A percentile compares a stretch with the other conserved stretches of the same genome.
These are phyloP conservation scores for Ophiocordyceps camponoti-floridani DNA, from an alignment of 2,329 filamentous ascomycete genomes.

Conservation along the genomic window DNA sequence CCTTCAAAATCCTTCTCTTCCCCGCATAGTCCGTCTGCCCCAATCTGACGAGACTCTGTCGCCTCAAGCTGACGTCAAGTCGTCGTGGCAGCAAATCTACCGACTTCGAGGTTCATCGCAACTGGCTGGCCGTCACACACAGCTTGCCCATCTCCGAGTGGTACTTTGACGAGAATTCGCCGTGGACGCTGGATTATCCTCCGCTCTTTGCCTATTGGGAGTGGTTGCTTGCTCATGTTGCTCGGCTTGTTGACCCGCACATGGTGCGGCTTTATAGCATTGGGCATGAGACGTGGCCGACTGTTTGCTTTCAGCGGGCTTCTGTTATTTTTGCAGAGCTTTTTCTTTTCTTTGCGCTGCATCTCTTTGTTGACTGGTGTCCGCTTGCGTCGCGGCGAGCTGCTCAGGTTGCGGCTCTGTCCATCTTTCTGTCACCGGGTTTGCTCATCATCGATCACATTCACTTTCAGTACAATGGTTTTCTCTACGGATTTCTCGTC, in stretches of 20 bases:
- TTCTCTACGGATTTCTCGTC: slow-evolving; percentile 81
- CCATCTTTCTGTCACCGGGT: slow-evolving; percentile 78
- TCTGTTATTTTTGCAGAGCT: slow-evolving; percentile 78
- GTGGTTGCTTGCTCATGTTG: slow-evolving; percentile 73
- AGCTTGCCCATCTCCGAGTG: slow-evolving; percentile 74
- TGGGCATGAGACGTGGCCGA: slow-evolving; percentile 81
- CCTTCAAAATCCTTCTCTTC: slow-evolving; percentile 82
- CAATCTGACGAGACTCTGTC: background rate
- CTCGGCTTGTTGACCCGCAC: slow-evolving; percentile 55
- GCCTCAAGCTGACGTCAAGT: too few species aligned
- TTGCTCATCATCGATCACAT: slow-evolving; percentile 96
- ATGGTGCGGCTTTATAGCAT: slow-evolving; percentile 74
- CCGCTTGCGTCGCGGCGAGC: slow-evolving; percentile 48
- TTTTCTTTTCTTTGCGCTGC: slow-evolving; percentile 65
- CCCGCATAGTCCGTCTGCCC: slow-evolving; percentile 68
- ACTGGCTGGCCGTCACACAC: slow-evolving; percentile 94
- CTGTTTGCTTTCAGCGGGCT: slow-evolving; percentile 79
- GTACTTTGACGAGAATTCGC: slow-evolving; percentile 95
- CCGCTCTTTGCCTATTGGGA: slow-evolving; percentile 98
- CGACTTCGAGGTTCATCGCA: slow-evolving; percentile 96
- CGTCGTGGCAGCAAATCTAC: slow-evolving; percentile 68
- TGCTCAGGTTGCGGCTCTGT: slow-evolving; percentile 73
- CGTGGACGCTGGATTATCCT: slow-evolving; percentile 99
- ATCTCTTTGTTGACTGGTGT: slow-evolving; percentile 60
- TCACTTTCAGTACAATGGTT: slow-evolving; percentile 97